Conservation (phyloP, 2,329 filamentous ascomycete genomes). For the Diaporthe vaccinii region DNA sequence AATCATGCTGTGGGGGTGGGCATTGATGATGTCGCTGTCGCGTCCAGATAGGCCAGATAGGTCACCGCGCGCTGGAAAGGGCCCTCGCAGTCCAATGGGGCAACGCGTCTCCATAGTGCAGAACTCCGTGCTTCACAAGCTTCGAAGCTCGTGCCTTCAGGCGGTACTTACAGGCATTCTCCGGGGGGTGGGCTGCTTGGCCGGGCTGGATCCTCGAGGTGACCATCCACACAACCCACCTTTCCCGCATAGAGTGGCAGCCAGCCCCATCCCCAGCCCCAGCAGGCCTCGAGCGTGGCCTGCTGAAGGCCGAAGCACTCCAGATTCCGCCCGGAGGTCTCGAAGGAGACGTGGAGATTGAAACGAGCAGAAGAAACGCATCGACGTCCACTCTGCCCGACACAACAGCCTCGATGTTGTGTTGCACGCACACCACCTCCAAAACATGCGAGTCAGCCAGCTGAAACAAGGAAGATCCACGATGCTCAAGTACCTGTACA, state of each 20-base stretch:
- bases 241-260: conserved; percentile 30
- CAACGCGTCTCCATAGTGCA: conserved; percentile 29
- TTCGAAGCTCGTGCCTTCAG: conserved; percentile 36
- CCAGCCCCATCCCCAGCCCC: conserved; percentile 32
- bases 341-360: conserved; percentile 9
- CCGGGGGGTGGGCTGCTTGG: conserved; percentile 25
- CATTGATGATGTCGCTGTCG: conserved; percentile 19
- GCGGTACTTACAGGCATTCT: conserved; percentile 24
- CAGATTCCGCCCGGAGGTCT: conserved; percentile 20
- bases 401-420: conserved; percentile 27
- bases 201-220: conserved; percentile 21
- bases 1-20: conserved; percentile 16
- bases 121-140: conserved; percentile 23
- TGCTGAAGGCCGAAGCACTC: conserved; percentile 7
- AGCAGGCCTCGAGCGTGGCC: conserved; percentile 14
- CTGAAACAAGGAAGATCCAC: conserved; percentile 43
- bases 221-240: conserved; percentile 15
- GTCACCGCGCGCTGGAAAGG: conserved; percentile 16
- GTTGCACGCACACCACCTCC: conserved; percentile 36
- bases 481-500: conserved; percentile 37
- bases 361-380: conserved; percentile 26
- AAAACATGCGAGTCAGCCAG: conserved; percentile 42
- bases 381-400: conserved; percentile 26
- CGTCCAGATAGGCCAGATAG: conserved; percentile 19
- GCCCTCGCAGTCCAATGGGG: conserved; percentile 20